phyloP scores from a whole-genome alignment of 2,329 filamentous ascomycete genomes.

The Exophiala viscosa region DNA sequence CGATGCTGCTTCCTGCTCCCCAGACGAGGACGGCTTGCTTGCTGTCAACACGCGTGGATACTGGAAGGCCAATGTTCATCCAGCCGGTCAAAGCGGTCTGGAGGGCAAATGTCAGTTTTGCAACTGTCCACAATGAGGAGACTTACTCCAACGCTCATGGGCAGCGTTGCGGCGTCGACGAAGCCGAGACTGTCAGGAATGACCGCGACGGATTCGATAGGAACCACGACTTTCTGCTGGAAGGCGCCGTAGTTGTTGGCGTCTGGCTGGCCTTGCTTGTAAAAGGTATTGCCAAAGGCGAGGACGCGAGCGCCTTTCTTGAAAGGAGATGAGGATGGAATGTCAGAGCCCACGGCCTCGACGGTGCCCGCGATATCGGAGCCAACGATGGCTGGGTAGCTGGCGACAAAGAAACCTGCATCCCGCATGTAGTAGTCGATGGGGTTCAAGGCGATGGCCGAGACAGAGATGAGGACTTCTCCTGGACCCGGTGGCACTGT shows the following conservation, averaged over 20 bases:
- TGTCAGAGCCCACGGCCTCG: constrained; percentile 31
- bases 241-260: constrained; percentile 31
- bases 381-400: constrained; percentile 30
- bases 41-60: constrained; percentile 24
- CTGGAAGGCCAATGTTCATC: constrained; percentile 27
- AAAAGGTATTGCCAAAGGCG: constrained; percentile 32
- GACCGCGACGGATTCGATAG: constrained; percentile 30
- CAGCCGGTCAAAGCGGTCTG: constrained; percentile 30
- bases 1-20: constrained; percentile 43
- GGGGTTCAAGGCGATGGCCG: constrained; percentile 42
- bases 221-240: constrained; percentile 32
- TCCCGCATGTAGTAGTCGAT: constrained; percentile 34
- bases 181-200: constrained; percentile 33
- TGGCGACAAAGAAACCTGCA: constrained; percentile 23
- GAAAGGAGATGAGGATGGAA: constrained; percentile 23
- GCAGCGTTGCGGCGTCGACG: constrained; percentile 30
- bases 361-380: constrained; percentile 34
- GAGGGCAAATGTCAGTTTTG: too few species aligned
- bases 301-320: constrained; percentile 32
- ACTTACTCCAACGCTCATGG: constrained; percentile 26
- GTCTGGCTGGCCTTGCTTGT: constrained; percentile 25
- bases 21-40: constrained; percentile 39
- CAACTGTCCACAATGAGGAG: too few species aligned
- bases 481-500: constrained; percentile 34
- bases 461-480: constrained; percentile 42